These are phyloP conservation scores for Ceratobasidium sp. DNA, from an alignment of 1,284 basidiomycete genomes.

Conservation along the genomic window DNA sequence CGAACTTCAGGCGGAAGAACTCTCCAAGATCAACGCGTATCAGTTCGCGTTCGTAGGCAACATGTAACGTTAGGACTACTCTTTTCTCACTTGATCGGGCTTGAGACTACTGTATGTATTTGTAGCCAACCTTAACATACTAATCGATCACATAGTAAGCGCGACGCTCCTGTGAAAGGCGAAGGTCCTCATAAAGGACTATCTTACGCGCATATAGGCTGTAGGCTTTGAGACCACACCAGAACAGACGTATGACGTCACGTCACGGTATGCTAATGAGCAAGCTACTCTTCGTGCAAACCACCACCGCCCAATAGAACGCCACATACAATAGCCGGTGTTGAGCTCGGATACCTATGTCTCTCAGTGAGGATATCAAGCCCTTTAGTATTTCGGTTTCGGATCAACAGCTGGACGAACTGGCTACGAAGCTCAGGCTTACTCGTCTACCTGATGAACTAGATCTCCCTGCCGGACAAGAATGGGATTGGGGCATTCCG, in stretches of 20 bases:
- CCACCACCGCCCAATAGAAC: not conserved
- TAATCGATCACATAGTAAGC: not conserved
- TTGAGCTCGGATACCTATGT: not conserved
- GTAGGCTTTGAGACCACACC: not conserved
- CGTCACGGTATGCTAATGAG: not conserved
- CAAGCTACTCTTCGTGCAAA: not conserved
- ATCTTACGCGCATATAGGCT: not conserved
- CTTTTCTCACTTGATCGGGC: not conserved
- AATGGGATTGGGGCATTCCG: conserved; percentile 45
- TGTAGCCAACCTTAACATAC: not conserved
- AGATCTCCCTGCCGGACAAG: conserved; percentile 42
- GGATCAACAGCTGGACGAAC: conserved; percentile 41
- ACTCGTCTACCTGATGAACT: conserved; percentile 44
- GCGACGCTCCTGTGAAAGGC: not conserved
- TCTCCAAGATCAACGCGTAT: conserved; percentile 28
- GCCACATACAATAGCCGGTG: not conserved
- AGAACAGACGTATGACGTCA: not conserved
- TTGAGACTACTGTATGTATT: not conserved
- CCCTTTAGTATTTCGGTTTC: conserved; percentile 42
- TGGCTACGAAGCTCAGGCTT: conserved; percentile 26
- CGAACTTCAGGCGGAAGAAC: conserved; percentile 19
- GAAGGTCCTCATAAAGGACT: not conserved
- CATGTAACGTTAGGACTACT: conserved; percentile 23
- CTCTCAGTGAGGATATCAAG: conserved; percentile 17
- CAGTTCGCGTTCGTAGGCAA: conserved; percentile 36